Evolutionary conservation across 2,329 filamentous ascomycete species (phyloP), one percentile per base, ranked within the genome.

Genomic region (Aspergillus ochraceus): DNA sequence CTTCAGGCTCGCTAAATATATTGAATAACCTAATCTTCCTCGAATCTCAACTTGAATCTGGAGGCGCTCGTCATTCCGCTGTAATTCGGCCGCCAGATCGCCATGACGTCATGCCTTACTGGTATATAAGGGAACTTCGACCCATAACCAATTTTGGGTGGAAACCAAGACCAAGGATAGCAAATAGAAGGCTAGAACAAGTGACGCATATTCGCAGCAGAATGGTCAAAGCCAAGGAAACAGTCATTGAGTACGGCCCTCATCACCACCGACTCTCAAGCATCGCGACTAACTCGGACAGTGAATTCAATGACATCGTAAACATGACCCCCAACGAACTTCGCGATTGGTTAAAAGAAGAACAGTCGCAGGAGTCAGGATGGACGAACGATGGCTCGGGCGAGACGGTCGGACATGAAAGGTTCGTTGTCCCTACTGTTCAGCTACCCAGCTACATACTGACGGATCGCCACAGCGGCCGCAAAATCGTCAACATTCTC

Each of bases 251-350:
- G 36, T 42, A 42, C 14, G 36, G 3, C 36, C 17, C 17, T n/a
- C 4, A 17, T 42, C 36, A n/a, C 36, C 36, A 12, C 12, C 3
- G 11, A 36, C 10, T 36, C 10, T 36, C 32, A 11, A 17, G 10
- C 11, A 11, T 3, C 32, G 10, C 10, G 6, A 17, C 29, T 8
- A 12, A n/a, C 32, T 53, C 32, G 71, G 75, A 45, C 62, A 81
- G 82, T 53, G 86, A 89, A 69, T 90, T 88, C 79, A 88, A 89
- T 62, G 80, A 84, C 45, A 74, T 88, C 51, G 85, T 89, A 71
- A 89, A 89, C 72, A 89, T 90, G 86, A 82, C 79, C 11, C 77
- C 85, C 1, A 71, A 79, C 1, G 86, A 89, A 63, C 80, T 90
- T 17, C 80, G 86, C 66, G 77, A 81, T 24, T 89, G 87, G 87